phyloP scores from a whole-genome alignment of 2,329 filamentous ascomycete species.

The Apiospora saccharicola region DNA sequence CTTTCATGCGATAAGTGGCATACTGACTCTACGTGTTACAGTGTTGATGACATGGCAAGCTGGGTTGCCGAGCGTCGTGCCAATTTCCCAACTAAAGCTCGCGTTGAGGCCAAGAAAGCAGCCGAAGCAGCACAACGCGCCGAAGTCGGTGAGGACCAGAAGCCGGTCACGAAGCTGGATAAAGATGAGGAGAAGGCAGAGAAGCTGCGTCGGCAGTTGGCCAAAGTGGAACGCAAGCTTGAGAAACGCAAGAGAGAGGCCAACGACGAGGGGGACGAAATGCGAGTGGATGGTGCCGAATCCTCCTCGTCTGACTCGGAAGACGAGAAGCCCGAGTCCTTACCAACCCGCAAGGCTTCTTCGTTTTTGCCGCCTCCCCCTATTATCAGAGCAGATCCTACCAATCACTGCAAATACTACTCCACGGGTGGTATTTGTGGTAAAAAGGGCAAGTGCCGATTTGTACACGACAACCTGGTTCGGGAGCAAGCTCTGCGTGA shows the following conservation, averaged over 20 bases:
- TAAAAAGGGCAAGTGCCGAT: conserved; percentile 79
- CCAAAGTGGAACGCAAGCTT: conserved; percentile 74
- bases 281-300: conserved; percentile 56
- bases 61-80: conserved; percentile 85
- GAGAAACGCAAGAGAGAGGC: conserved; percentile 72
- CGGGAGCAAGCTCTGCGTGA: conserved; percentile 70
- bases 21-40: conserved; percentile 36
- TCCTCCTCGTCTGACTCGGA: conserved; percentile 57
- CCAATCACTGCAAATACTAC: conserved; percentile 75
- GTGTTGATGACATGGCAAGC: conserved; percentile 73
- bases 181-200: conserved; percentile 64
- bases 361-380: conserved; percentile 52
- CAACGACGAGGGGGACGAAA: conserved; percentile 72
- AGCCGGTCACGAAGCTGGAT: conserved; percentile 59
- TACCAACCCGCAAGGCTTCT: conserved; percentile 56
- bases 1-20: neutral
- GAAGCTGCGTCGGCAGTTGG: conserved; percentile 68
- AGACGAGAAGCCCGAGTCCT: conserved; percentile 65
- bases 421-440: conserved; percentile 73
- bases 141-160: conserved; percentile 66
- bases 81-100: conserved; percentile 80
- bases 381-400: conserved; percentile 64
- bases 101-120: conserved; percentile 69
- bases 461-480: conserved; percentile 71
- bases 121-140: conserved; percentile 59